Evolutionary conservation across 169 alveolate species (phyloP).

Genomic region (Perkinsus olseni): DNA sequence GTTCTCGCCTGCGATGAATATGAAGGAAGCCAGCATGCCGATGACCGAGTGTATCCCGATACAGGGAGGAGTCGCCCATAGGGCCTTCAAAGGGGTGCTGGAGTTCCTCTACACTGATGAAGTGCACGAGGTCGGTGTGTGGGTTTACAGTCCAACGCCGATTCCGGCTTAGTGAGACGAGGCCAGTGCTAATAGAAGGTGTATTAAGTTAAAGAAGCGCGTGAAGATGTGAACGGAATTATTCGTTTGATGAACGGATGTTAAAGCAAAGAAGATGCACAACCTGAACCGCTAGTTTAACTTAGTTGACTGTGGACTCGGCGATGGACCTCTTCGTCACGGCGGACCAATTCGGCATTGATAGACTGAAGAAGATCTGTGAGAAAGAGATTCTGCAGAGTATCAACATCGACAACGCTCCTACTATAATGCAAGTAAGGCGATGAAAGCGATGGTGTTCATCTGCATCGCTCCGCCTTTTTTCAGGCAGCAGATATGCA

Average conservation of each 20-base stretch:
- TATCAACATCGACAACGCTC: constrained; percentile 35
- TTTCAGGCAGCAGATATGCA: constrained; percentile 13
- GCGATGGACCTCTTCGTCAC: constrained; percentile 62
- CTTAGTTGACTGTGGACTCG: constrained; percentile 3
- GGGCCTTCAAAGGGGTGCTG: constrained; percentile 39
- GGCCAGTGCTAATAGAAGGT: too few species aligned
- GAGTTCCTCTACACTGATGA: constrained; percentile 51
- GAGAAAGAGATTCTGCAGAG: constrained; percentile 47
- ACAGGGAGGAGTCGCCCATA: constrained; percentile 35
- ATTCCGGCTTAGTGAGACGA: constrained; percentile 23
- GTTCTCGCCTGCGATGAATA: constrained; percentile 30
- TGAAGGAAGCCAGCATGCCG: constrained; percentile 37
- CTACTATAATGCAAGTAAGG: constrained; percentile 24
- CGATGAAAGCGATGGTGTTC: not conserved
- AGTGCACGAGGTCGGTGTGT: constrained; percentile 25
- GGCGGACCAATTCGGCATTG: constrained; percentile 57
- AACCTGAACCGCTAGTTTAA: not conserved
- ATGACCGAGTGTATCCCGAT: constrained; percentile 23
- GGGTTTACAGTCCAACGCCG: too few species aligned
- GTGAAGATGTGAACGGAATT: too few species aligned
- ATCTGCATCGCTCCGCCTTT: not conserved
- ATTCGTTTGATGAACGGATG: not conserved
- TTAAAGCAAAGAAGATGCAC: not conserved
- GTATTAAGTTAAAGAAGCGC: too few species aligned
- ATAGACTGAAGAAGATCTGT: constrained; percentile 52